Percentiles rank a stretch among this genome's conserved stretches.
phyloP scores from a whole-genome alignment of 805 yeast species.

The Lipomyces orientalis region DNA sequence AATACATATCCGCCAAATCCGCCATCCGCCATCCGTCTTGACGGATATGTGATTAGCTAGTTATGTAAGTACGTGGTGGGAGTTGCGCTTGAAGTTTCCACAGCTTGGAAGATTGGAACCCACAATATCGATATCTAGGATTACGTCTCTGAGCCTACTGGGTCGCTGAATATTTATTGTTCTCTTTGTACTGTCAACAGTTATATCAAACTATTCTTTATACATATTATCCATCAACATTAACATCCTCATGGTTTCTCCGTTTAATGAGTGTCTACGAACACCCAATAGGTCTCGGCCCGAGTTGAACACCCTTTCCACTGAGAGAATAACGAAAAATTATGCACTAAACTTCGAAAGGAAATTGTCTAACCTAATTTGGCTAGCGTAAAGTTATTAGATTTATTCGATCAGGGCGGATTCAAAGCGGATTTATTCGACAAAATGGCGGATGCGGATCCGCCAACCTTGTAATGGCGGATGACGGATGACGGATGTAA shows the following conservation, averaged over 20 bases:
- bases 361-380: too few species aligned
- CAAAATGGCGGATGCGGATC: too few species aligned
- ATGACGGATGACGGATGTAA: too few species aligned
- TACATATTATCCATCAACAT: conserved; percentile 6
- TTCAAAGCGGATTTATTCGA: too few species aligned
- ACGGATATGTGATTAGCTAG: not conserved
- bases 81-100: not conserved
- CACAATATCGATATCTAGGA: not conserved
- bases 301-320: not conserved
- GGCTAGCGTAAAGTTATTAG: too few species aligned
- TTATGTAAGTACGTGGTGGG: not conserved
- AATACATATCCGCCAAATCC: not conserved
- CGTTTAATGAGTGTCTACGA: not conserved
- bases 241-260: not conserved
- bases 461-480: too few species aligned
- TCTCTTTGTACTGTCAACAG: conserved; percentile 2
- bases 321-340: too few species aligned
- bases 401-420: too few species aligned
- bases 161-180: not conserved
- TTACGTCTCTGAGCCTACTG: not conserved
- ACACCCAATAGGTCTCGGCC: too few species aligned
- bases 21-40: not conserved
- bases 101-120: not conserved
- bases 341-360: too few species aligned
- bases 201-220: not conserved